Base-by-base conservation (phyloP, 2,329 filamentous ascomycete species). In the Trichoderma lentiforme region DNA sequence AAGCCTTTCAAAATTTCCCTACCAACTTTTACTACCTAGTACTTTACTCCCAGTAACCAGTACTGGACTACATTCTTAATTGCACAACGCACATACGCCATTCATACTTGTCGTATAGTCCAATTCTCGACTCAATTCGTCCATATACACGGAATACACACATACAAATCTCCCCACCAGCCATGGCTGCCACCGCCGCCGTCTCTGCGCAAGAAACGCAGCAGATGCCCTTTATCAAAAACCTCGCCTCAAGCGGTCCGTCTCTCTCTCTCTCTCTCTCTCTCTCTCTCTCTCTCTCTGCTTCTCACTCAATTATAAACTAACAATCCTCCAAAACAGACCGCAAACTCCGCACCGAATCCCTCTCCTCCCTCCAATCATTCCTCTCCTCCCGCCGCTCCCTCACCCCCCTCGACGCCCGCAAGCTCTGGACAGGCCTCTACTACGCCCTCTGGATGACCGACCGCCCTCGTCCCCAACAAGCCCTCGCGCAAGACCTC, bases 381-480 rank as follows among this genome's bases (percentile, higher is more conserved):
- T 98, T 93, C 85, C 91, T 98, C 80, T 87, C 89, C 73, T 86
- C 88, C 73, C 87, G 88, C 53, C 80, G 84, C 47, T 77, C 82
- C 69, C 88, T 98, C 73, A 84, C 88, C 21, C 84, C 88, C 53
- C 81, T 92, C 75, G 94, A 97, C 75, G 85, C 93, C 64, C 86
- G 95, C 73, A 97, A 97, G 84, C 88, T 98, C 75, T 97, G 94
- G 94, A 97, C 97, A 80, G 95, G 94, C 6, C 88, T 98, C 24
- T 98, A 96, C 85, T 98, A 94, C 86, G 92, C 91, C 78, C 89
- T 96, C 78, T 98, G 94, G 92, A 96, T 97, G 91, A 94, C 92
- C 81, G 95, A 98, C 85, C 93, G 94, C 62, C 91, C 94, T 12
- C 84, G 91, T n/a, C 91, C 93, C 3, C 95, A 98, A 84, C 94